phyloP scores from a whole-genome alignment of 1,284 basidiomycete genomes.

The Mycena citricolor region DNA sequence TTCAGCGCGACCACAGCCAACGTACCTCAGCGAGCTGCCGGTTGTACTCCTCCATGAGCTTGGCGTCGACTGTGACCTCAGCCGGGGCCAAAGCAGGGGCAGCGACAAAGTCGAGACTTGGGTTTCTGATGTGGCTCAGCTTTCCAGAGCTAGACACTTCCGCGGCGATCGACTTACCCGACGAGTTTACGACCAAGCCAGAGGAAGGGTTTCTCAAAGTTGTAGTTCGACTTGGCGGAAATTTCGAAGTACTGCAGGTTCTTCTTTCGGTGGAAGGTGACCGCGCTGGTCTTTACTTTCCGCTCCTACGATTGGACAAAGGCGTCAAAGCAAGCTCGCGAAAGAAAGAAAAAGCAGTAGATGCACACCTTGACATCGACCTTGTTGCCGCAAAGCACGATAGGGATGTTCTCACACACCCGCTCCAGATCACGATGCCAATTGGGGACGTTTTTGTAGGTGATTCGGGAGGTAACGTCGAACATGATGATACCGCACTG shows the following conservation, averaged over 20 bases:
- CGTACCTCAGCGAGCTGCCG: slow-evolving; percentile 72
- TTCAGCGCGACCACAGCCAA: too few relatives aligned
- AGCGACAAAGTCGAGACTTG: slow-evolving; percentile 91
- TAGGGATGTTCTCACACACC: slow-evolving; percentile 99
- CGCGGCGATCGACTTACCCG: slow-evolving; percentile 60
- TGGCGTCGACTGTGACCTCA: slow-evolving; percentile 84
- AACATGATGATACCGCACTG: slow-evolving; percentile 99
- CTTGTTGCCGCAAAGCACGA: slow-evolving; percentile 99
- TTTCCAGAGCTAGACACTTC: not conserved
- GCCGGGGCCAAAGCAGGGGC: slow-evolving; percentile 95
- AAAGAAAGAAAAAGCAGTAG: not conserved
- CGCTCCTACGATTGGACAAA: slow-evolving; percentile 76
- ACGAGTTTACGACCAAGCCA: slow-evolving; percentile 99
- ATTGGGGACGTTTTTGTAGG: slow-evolving; percentile 99
- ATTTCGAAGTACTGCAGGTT: slow-evolving; percentile 99
- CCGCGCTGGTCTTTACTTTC: slow-evolving; percentile 98
- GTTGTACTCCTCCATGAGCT: slow-evolving; percentile 84
- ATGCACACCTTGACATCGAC: slow-evolving; percentile 97
- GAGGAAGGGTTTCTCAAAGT: slow-evolving; percentile 99
- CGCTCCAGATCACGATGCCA: slow-evolving; percentile 99
- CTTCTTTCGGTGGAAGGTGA: slow-evolving; percentile 99
- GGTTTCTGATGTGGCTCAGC: slow-evolving; percentile 57
- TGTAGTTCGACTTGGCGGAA: slow-evolving; percentile 99
- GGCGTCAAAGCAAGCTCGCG: slow-evolving; percentile 11
- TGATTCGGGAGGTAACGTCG: slow-evolving; percentile 99